Base-by-base conservation (phyloP, 2,329 filamentous ascomycete species). In the Pseudocercospora vitis region DNA sequence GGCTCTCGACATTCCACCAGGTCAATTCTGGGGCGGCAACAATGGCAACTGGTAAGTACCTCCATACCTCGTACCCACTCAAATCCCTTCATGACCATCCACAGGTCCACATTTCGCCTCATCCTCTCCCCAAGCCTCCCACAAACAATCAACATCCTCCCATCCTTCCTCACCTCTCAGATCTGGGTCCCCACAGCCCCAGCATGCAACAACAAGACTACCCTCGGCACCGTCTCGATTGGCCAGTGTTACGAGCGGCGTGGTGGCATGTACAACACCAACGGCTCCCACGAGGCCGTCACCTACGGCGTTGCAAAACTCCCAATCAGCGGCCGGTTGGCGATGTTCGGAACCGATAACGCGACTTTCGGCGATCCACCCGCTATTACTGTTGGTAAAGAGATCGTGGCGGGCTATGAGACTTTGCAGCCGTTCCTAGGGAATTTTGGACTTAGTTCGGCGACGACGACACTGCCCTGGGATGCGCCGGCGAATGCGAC, bases 401-500 rank as follows among this genome's bases (percentile, higher is more conserved):
- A 48, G 21, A 48, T 48, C 2, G 46, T 48, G 4, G 46, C 46
- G 12, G 46, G 46, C 3, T 37, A 24, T 9, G 37, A 29, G 2
- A 35, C 46, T 28, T 7, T 48, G 12, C 31, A 48, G 6, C 46
- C 46, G 7, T 48, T 33, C 16, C 32, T 48, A 5, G 46, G 46
- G 14, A 35, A 37, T 37, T 24, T 48, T 4, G 46, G 46, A 16
- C 23, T 48, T 19, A 12, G 7, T 24, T 29, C 11, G 1, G 32
- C n/a, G 8, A 9, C 16, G 19, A 48, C 21, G 6, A 35, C 29
- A 6, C 23, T 48, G n/a, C 46, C 46, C 3, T 48, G 31, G 19
- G 46, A 48, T 29, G 37, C 46, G 31, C 31, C 46, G 9, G 46
- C 11, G 12, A 48, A 48, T 18, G 46, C 46, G 29, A 48, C 46